These are phyloP conservation scores for Penicillium polonicum DNA, from an alignment of 2,329 filamentous ascomycete species.

Conservation along the genomic window DNA sequence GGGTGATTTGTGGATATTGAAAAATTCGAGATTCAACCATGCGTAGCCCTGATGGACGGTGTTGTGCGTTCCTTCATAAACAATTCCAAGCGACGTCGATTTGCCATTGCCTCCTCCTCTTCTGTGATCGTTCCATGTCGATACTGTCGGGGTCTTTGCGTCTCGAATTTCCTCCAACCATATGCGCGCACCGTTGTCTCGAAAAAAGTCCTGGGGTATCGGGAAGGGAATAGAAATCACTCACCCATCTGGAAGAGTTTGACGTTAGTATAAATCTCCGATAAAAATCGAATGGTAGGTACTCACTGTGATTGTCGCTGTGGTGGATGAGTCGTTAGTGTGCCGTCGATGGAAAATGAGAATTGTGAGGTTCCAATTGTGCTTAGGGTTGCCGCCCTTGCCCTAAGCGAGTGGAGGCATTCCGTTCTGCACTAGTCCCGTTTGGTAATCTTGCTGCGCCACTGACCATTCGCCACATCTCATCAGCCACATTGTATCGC, in stretches of 20 bases:
- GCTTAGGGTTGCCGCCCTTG: conserved; percentile 47
- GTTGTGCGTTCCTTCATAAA: conserved; percentile 7
- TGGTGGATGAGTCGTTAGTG: conserved; percentile 46
- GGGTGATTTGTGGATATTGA: conserved; percentile 16
- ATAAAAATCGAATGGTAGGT: conserved; percentile 17
- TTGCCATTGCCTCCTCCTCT: conserved; percentile 4
- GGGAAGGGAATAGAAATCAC: conserved; percentile 38
- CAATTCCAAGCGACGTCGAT: background rate
- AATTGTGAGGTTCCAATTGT: conserved; percentile 43
- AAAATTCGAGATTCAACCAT: conserved; percentile 15
- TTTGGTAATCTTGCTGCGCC: conserved; percentile 11
- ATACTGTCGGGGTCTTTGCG: conserved; percentile 12
- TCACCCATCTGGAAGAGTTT: conserved; percentile 59
- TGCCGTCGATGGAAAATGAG: conserved; percentile 38
- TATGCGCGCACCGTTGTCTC: conserved; percentile 35
- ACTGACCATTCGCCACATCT: background rate
- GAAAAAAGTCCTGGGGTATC: conserved; percentile 26
- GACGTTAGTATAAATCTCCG: conserved; percentile 29
- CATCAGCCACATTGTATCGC: conserved; percentile 12
- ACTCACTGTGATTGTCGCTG: conserved; percentile 55
- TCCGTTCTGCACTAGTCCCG: conserved; percentile 29
- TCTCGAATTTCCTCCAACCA: conserved; percentile 25
- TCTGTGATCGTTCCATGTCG: conserved; percentile 1
- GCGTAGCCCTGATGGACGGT: conserved; percentile 7
- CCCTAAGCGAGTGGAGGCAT: conserved; percentile 41